Evolutionary conservation across 257 asterid genomes (phyloP).

Genomic region (Ilex aquifolium): DNA sequence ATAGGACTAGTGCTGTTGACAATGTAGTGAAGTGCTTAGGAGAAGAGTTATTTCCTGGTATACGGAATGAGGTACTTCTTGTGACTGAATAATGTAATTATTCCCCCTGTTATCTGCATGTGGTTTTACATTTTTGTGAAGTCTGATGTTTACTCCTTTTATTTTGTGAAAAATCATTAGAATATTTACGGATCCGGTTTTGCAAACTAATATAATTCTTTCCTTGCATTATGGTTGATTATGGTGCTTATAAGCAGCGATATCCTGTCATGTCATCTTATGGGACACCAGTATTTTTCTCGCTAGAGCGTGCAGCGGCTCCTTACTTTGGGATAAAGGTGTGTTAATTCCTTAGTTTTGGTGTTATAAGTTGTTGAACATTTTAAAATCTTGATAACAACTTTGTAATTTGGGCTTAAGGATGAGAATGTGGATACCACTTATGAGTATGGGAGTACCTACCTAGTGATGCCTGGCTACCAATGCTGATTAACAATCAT

Average conservation of each 20-base stretch:
- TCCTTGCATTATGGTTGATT: conserved; percentile 6
- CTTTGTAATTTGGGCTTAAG: too few relatives aligned
- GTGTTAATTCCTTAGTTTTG: background rate
- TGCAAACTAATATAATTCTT: background rate
- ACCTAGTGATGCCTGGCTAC: too few relatives aligned
- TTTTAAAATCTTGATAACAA: too few relatives aligned
- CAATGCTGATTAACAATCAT: too few relatives aligned
- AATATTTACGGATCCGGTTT: too few relatives aligned
- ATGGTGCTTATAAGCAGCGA: conserved; percentile 40
- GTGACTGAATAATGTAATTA: conserved; percentile 6
- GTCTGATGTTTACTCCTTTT: background rate
- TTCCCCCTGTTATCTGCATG: background rate
- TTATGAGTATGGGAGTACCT: too few relatives aligned
- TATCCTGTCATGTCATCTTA: conserved; percentile 67
- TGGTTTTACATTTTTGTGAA: background rate
- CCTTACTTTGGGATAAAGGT: conserved; percentile 96
- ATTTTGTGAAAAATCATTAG: too few relatives aligned
- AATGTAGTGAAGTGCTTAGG: conserved; percentile 62
- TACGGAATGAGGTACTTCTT: conserved; percentile 72
- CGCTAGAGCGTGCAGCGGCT: conserved; percentile 90
- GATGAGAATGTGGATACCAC: too few relatives aligned
- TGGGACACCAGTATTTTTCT: conserved; percentile 52
- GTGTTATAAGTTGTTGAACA: too few relatives aligned
- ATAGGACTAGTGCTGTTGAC: conserved; percentile 67
- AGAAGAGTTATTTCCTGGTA: conserved; percentile 72